A percentile compares a stretch with the other conserved stretches of the same genome.
These are phyloP conservation scores for Ochromonadaceae sp. DNA, from an alignment of 352 stramenopile genomes.

Conservation along the genomic window DNA sequence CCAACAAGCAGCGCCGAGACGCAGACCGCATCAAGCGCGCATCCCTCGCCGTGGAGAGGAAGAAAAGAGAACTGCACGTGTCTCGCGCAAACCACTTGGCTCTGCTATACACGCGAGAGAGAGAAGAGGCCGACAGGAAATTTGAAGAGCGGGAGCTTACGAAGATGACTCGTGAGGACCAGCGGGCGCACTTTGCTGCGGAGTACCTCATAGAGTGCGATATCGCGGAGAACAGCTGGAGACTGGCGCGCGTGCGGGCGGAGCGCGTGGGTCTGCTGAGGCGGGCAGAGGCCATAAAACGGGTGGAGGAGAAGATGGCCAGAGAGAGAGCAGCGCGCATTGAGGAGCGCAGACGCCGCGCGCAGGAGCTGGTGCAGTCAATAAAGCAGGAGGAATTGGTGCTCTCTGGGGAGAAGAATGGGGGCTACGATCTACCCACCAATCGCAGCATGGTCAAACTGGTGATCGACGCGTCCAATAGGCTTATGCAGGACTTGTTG, in stretches of 20 bases:
- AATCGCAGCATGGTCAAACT: not conserved
- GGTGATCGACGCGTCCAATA: not conserved
- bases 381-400: slow-evolving; percentile 9
- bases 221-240: not conserved
- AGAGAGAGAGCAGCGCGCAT: not conserved
- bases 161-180: slow-evolving; percentile 6
- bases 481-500: not conserved
- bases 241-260: not conserved
- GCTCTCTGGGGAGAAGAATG: not conserved
- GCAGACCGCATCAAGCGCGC: not conserved
- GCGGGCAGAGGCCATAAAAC: slow-evolving; percentile 1
- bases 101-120: not conserved
- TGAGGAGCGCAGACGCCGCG: not conserved
- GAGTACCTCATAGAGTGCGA: not conserved
- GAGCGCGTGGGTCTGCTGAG: not conserved
- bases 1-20: not conserved
- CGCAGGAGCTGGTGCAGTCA: not conserved
- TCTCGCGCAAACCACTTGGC: not conserved
- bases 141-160: not conserved
- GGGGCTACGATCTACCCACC: not conserved
- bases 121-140: not conserved
- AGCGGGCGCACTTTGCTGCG: not conserved
- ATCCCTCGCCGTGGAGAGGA: not conserved
- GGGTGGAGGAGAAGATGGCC: slow-evolving; percentile 6
- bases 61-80: not conserved